A percentile compares a stretch with the other conserved stretches of the same genome.
Evolutionary conservation across 192 early-diverging fungal genomes (phyloP).

Genomic region (Tieghemiomyces parasiticus): DNA sequence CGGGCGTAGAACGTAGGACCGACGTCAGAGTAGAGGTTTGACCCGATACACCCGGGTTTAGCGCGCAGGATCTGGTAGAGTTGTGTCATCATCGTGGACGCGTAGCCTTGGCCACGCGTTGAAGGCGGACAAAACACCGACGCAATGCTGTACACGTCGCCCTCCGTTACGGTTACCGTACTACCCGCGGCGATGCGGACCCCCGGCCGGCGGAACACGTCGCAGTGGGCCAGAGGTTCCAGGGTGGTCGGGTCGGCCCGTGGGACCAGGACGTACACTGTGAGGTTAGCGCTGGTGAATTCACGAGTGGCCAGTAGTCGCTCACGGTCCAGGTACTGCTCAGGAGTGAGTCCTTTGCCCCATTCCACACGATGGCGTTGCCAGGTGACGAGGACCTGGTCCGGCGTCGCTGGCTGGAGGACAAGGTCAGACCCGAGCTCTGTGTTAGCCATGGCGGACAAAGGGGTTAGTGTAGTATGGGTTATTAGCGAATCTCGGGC

Average conservation of each 20-base stretch:
- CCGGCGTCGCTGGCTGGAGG: not conserved
- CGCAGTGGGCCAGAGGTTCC: slow-evolving; percentile 6
- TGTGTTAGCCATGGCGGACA: too few relatives aligned
- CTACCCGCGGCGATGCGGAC: not conserved
- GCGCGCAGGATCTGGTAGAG: not conserved
- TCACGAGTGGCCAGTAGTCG: not conserved
- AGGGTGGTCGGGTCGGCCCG: not conserved
- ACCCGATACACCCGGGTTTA: not conserved
- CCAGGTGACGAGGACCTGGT: not conserved
- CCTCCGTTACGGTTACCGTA: not conserved
- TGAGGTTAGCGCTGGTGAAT: not conserved
- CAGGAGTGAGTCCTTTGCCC: slow-evolving; percentile 7
- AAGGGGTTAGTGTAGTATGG: too few relatives aligned
- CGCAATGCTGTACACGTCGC: not conserved
- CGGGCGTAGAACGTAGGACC: slow-evolving; percentile 10
- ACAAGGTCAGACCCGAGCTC: too few relatives aligned
- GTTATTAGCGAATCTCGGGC: too few relatives aligned
- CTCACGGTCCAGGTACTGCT: slow-evolving; percentile 8
- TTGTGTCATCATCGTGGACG: not conserved
- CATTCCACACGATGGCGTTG: not conserved
- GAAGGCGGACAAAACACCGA: slow-evolving; percentile 10
- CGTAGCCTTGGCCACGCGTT: slow-evolving; percentile 7
- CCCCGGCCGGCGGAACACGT: not conserved
- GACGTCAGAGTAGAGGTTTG: slow-evolving; percentile 11
- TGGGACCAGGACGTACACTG: slow-evolving; percentile 7